Percentiles rank a stretch among this genome's conserved stretches.
phyloP scores from a whole-genome alignment of 148 eudicot species.

The Simmondsia chinensis region DNA sequence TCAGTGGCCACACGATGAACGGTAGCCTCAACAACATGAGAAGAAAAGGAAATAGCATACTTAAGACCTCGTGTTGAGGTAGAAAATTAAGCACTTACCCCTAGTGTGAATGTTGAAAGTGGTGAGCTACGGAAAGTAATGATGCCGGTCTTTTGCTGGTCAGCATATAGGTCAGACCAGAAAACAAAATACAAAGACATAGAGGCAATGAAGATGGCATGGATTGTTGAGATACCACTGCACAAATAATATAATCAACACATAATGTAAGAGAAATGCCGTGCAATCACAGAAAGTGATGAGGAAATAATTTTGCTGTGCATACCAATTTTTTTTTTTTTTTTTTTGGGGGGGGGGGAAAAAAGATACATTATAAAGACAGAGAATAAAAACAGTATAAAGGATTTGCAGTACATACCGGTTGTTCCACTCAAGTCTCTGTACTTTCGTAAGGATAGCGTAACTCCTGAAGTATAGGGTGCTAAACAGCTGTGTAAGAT shows the following conservation, averaged over 20 bases:
- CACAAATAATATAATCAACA: slow-evolving; percentile 11
- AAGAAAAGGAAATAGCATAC: not conserved
- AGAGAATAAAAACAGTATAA: not conserved
- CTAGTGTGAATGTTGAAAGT: slow-evolving; percentile 73
- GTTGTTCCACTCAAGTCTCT: slow-evolving; percentile 86
- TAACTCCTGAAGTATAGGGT: slow-evolving; percentile 65
- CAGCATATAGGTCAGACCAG: slow-evolving; percentile 90
- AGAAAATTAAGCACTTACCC: slow-evolving; percentile 45
- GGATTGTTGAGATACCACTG: slow-evolving; percentile 85
- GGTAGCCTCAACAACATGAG: not conserved
- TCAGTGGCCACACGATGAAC: no score
- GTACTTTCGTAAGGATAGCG: slow-evolving; percentile 63
- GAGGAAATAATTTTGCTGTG: no score
- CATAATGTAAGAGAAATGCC: slow-evolving; percentile 6
- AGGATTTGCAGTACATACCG: slow-evolving; percentile 36
- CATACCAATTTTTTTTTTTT: no score
- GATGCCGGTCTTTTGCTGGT: slow-evolving; percentile 30
- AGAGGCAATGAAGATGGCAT: slow-evolving; percentile 75
- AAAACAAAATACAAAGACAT: slow-evolving; percentile 85
- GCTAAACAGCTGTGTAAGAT: slow-evolving; percentile 66
- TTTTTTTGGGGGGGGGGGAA: not conserved
- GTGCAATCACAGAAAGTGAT: no score
- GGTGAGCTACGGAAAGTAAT: slow-evolving; percentile 72
- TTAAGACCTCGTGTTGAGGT: not conserved
- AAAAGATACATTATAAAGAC: not conserved